phyloP scores from a whole-genome alignment of 192 early-diverging fungal genomes.

The Umbelopsis isabellina region DNA sequence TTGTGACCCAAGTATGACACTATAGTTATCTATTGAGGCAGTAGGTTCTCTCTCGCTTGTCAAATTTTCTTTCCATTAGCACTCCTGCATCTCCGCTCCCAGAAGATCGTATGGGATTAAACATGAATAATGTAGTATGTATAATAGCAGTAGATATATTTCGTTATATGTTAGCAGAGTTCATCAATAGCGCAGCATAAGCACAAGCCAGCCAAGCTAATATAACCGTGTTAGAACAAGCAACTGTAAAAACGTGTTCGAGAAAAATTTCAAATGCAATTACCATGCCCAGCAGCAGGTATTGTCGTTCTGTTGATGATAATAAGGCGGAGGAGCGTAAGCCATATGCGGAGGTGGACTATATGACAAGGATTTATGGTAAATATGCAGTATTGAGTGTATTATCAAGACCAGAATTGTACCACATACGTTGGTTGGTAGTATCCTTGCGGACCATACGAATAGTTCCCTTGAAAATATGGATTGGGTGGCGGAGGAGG shows the following conservation, averaged over 20 bases:
- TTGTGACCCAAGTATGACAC: constrained; percentile 14
- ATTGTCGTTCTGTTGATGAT: constrained; percentile 20
- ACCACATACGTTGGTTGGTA: constrained; percentile 34
- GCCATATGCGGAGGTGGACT: constrained; percentile 37
- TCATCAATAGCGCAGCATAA: constrained; percentile 12
- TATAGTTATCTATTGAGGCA: not conserved
- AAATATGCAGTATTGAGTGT: too few relatives aligned
- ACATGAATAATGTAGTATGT: not conserved
- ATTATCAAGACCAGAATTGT: too few relatives aligned
- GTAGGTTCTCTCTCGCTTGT: not conserved
- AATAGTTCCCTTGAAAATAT: constrained; percentile 1
- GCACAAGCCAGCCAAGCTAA: constrained; percentile 12
- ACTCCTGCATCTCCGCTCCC: too few relatives aligned
- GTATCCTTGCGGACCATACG: constrained; percentile 24
- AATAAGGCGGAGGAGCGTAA: constrained; percentile 25
- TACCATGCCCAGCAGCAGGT: constrained; percentile 37
- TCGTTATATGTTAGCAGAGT: not conserved
- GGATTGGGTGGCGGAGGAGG: constrained; percentile 3
- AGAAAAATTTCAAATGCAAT: not conserved
- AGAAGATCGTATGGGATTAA: not conserved
- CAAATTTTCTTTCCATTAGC: too few relatives aligned
- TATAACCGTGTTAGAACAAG: not conserved
- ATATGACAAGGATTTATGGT: not conserved
- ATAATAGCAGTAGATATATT: too few relatives aligned
- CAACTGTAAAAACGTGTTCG: too few relatives aligned